These are phyloP conservation scores for Polymyxa betae DNA, from an alignment of 208 protist genomes.

Conservation along the genomic window DNA sequence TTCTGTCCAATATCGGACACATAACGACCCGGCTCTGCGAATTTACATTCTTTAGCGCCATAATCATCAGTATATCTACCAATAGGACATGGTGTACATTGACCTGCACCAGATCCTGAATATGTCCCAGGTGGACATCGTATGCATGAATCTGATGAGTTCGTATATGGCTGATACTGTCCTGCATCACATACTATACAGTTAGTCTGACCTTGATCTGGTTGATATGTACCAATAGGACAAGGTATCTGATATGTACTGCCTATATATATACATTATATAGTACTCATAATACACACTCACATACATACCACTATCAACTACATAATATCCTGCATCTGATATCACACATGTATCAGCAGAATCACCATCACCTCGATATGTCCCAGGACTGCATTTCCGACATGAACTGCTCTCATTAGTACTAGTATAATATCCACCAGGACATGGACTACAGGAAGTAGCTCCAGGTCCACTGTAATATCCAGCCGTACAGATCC, in stretches of 20 bases:
- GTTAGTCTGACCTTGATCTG: not conserved
- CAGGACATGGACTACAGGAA: not conserved
- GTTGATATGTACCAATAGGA: not conserved
- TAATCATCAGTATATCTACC: not conserved
- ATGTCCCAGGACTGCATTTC: not conserved
- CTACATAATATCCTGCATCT: not conserved
- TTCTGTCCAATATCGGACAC: not conserved
- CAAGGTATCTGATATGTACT: not conserved
- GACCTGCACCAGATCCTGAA: not conserved
- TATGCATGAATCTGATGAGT: not conserved
- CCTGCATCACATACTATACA: constrained; percentile 33
- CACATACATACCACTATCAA: no score
- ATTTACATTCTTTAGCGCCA: not conserved
- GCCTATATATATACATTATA: no score
- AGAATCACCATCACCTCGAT: not conserved
- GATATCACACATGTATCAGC: not conserved
- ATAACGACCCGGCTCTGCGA: not conserved
- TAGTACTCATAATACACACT: no score
- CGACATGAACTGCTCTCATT: not conserved
- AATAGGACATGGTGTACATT: not conserved
- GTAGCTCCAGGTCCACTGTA: not conserved
- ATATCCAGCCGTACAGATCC: not conserved
- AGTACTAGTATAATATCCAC: not conserved
- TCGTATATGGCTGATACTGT: not conserved
- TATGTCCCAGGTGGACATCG: constrained; percentile 6